Percentiles rank a stretch among this genome's conserved stretches.
phyloP scores from a whole-genome alignment of 345 rosid species.

The Turritis glabra region DNA sequence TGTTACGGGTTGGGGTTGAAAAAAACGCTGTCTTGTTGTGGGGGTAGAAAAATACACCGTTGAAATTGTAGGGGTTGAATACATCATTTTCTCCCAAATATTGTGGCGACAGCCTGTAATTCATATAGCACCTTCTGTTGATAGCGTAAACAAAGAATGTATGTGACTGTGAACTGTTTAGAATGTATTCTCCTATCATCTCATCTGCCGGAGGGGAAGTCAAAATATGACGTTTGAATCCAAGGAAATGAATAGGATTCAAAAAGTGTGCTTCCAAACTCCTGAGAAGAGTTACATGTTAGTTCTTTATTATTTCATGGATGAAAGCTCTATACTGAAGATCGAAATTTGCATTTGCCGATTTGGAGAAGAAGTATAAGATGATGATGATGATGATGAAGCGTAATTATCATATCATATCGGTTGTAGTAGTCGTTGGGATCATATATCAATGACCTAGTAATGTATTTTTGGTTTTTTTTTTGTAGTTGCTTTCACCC shows the following conservation, averaged over 20 bases:
- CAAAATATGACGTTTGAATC: background rate
- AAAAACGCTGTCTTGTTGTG: too few species aligned
- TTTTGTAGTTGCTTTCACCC: background rate
- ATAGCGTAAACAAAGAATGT: background rate
- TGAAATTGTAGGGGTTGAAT: too few species aligned
- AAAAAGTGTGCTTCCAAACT: background rate
- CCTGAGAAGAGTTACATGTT: background rate
- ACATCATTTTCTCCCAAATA: too few species aligned
- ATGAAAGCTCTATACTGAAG: background rate
- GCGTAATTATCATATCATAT: background rate
- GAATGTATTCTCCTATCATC: background rate
- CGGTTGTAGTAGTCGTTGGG: background rate
- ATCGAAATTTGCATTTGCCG: background rate
- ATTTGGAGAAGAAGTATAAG: background rate
- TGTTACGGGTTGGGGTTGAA: too few species aligned
- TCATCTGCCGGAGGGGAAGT: background rate
- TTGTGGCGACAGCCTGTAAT: too few species aligned
- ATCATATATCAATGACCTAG: background rate
- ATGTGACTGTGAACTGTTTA: background rate
- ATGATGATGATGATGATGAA: background rate
- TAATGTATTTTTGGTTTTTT: background rate
- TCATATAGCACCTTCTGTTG: too few species aligned
- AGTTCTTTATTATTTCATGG: background rate
- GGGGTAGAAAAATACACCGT: too few species aligned
- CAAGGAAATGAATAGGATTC: background rate